phyloP scores from a whole-genome alignment of 106 monocot genomes.

The Chionographis japonica region DNA sequence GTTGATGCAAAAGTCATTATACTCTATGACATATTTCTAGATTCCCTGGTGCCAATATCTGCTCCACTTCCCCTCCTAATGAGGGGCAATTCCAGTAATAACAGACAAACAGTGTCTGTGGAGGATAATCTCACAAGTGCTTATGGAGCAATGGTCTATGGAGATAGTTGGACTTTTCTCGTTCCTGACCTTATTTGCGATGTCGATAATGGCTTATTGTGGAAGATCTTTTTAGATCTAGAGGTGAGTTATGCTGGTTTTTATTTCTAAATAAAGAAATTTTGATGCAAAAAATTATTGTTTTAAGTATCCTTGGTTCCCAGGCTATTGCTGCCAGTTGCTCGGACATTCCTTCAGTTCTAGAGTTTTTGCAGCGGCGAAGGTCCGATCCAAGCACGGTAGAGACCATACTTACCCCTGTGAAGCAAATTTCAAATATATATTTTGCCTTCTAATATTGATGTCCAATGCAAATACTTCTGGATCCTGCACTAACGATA shows the following conservation, averaged over 20 bases:
- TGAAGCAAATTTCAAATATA: background rate
- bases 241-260: conserved; percentile 46
- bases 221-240: conserved; percentile 82
- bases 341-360: conserved; percentile 70
- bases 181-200: conserved; percentile 93
- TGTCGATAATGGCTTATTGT: conserved; percentile 82
- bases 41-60: conserved; percentile 74
- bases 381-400: conserved; percentile 69
- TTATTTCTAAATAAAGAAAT: background rate
- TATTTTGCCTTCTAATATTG: background rate
- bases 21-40: conserved; percentile 83
- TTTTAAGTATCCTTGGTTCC: background rate
- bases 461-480: background rate
- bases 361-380: conserved; percentile 86
- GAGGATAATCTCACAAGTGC: conserved; percentile 43
- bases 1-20: conserved; percentile 94
- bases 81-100: conserved; percentile 36
- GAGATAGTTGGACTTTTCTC: conserved; percentile 80
- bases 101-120: conserved; percentile 21
- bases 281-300: background rate
- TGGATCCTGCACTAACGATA: background rate
- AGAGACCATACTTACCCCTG: background rate
- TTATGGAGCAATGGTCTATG: conserved; percentile 75
- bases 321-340: conserved; percentile 94
- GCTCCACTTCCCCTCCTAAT: conserved; percentile 92